These are phyloP conservation scores for Cryptomeria japonica DNA, from an alignment of 75 land plant genomes.

Conservation along the genomic window DNA sequence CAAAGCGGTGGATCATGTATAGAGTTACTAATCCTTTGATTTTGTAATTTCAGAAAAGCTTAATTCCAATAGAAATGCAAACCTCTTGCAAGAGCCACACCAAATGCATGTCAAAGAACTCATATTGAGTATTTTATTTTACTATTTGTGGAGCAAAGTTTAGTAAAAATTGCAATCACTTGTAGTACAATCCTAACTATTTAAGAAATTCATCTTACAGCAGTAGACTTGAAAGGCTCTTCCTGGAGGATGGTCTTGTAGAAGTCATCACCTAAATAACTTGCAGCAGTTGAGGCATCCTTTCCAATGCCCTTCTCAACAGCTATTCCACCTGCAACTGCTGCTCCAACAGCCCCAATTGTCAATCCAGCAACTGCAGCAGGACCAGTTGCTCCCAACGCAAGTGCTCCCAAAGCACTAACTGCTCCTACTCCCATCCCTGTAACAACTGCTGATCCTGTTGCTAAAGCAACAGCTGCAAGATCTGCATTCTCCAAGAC, in stretches of 20 bases:
- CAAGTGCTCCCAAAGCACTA: slow-evolving; percentile 80
- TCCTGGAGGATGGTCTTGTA: slow-evolving; percentile 75
- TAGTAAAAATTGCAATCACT: background rate
- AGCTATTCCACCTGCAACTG: slow-evolving; percentile 67
- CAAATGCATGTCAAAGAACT: background rate
- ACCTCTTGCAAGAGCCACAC: background rate
- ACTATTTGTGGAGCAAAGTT: background rate
- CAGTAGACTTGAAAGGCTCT: slow-evolving; percentile 95
- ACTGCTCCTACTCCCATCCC: slow-evolving; percentile 80
- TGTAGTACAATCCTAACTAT: background rate
- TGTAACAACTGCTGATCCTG: slow-evolving; percentile 71
- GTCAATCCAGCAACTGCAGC: slow-evolving; percentile 74
- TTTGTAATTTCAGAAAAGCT: background rate
- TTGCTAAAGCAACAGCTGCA: slow-evolving; percentile 81
- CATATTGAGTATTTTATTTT: background rate
- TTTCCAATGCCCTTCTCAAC: slow-evolving; percentile 62
- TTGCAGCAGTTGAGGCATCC: slow-evolving; percentile 77
- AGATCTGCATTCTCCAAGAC: slow-evolving; percentile 88
- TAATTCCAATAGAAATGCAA: background rate
- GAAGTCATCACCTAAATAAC: slow-evolving; percentile 77
- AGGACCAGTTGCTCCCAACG: slow-evolving; percentile 85
- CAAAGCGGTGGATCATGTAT: too few species aligned
- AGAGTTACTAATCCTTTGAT: background rate
- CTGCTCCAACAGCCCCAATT: slow-evolving; percentile 85
- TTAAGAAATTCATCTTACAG: slow-evolving; percentile 39